These are phyloP conservation scores for Pistacia atlantica DNA, from an alignment of 345 rosid species.

Conservation along the genomic window DNA sequence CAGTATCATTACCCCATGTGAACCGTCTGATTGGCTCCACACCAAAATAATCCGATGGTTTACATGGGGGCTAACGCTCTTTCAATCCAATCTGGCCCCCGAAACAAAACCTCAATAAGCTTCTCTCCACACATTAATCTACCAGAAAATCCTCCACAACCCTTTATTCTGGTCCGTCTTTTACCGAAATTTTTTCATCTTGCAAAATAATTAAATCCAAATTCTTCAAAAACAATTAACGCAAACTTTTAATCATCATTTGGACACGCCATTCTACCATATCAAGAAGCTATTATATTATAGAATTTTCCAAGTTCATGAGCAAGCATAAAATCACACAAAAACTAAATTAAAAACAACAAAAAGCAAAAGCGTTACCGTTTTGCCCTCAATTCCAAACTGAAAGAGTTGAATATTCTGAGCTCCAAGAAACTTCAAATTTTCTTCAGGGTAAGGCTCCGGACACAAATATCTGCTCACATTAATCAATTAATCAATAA, in stretches of 20 bases:
- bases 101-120: background rate
- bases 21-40: too few species aligned
- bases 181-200: too few species aligned
- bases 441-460: conserved; percentile 82
- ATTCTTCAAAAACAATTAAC: background rate
- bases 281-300: too few species aligned
- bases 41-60: too few species aligned
- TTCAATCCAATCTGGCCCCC: background rate
- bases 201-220: background rate
- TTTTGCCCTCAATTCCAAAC: conserved; percentile 80
- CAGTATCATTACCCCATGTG: too few species aligned
- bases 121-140: background rate
- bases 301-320: background rate
- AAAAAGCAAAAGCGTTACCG: conserved; percentile 37
- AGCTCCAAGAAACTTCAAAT: conserved; percentile 51
- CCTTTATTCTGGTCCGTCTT: background rate
- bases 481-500: conserved; percentile 3
- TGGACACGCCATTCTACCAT: too few species aligned
- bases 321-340: background rate
- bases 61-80: too few species aligned
- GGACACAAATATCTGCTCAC: conserved; percentile 72
- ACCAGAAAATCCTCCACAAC: background rate
- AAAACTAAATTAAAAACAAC: background rate
- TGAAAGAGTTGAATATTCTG: conserved; percentile 68
- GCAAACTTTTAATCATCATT: background rate